Percentiles rank a stretch among this genome's conserved stretches.
Conservation (phyloP, 345 rosid genomes). For the Aethionema arabicum region DNA sequence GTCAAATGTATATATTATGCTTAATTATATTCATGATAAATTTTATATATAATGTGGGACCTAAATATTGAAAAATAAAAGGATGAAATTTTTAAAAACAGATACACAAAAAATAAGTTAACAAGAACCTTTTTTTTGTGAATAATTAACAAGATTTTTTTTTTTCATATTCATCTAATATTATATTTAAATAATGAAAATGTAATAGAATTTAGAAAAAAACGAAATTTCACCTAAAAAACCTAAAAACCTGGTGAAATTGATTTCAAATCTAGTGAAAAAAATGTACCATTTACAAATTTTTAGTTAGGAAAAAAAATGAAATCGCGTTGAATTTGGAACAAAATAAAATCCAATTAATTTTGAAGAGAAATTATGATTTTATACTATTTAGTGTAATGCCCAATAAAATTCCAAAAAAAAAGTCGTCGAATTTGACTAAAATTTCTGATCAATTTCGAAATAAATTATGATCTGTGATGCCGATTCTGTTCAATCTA, state of each 20-base stretch:
- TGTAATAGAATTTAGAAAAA: not conserved
- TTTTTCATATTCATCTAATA: not conserved
- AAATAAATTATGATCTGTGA: conserved; percentile 1
- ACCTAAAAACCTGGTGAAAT: too few species aligned
- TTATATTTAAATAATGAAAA: not conserved
- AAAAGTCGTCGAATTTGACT: conserved; percentile 24
- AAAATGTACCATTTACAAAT: not conserved
- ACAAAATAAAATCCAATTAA: conserved; percentile 17
- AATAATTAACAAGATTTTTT: not conserved
- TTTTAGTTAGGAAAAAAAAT: not conserved
- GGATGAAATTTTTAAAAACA: not conserved
- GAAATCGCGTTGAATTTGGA: not conserved
- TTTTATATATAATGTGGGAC: conserved; percentile 22
- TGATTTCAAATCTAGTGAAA: conserved; percentile 2
- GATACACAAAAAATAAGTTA: not conserved
- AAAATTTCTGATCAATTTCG: not conserved
- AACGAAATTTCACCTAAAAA: too few species aligned
- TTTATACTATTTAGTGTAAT: too few species aligned
- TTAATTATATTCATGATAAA: too few species aligned
- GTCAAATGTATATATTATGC: conserved; percentile 7
- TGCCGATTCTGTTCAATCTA: not conserved
- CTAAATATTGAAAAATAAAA: not conserved
- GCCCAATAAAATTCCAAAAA: too few species aligned
- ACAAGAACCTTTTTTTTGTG: not conserved
- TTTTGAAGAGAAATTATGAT: too few species aligned